Conservation (phyloP, 768 basidiomycete species). For the Tremella yokohamensis region DNA sequence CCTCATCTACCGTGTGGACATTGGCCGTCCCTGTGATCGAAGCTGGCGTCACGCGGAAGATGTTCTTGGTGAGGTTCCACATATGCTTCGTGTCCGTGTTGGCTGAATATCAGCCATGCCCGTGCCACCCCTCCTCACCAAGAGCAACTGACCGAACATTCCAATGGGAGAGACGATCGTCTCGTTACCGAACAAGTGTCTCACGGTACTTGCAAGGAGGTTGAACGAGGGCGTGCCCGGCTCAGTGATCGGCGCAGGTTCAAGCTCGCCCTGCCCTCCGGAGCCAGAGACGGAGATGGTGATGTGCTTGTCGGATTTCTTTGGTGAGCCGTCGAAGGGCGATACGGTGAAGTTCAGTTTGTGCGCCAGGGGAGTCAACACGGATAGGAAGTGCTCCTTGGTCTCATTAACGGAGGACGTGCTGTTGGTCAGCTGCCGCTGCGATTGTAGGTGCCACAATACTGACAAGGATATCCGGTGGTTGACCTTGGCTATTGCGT, state of each 20-base stretch:
- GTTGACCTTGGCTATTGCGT: slow-evolving; percentile 43
- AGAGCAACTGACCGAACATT: slow-evolving; percentile 45
- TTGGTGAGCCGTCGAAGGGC: slow-evolving; percentile 22
- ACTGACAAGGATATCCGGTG: slow-evolving; percentile 50
- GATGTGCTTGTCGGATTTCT: slow-evolving; percentile 31
- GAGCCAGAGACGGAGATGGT: slow-evolving; percentile 18
- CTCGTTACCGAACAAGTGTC: slow-evolving; percentile 46
- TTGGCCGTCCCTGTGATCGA: slow-evolving; percentile 1
- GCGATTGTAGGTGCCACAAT: not conserved
- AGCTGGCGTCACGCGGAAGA: slow-evolving; percentile 30
- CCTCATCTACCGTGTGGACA: slow-evolving; percentile 36
- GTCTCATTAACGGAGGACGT: slow-evolving; percentile 49
- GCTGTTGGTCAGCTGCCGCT: slow-evolving; percentile 14
- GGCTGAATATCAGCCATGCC: slow-evolving; percentile 23
- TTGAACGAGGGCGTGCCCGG: slow-evolving; percentile 31
- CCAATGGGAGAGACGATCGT: slow-evolving; percentile 48
- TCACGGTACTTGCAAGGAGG: slow-evolving; percentile 48
- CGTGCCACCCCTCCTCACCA: not conserved
- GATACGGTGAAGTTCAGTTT: slow-evolving; percentile 41
- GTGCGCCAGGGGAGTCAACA: slow-evolving; percentile 39
- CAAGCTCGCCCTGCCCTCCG: slow-evolving; percentile 17
- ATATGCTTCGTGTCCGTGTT: slow-evolving; percentile 49
- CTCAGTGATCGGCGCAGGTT: slow-evolving; percentile 47
- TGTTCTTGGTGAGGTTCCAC: slow-evolving; percentile 46
- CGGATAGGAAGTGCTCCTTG: slow-evolving; percentile 27